A percentile compares a stretch with the other conserved stretches of the same genome.
These are phyloP conservation scores for Erysimum cheiranthoides DNA, from an alignment of 345 rosid genomes.

Conservation along the genomic window DNA sequence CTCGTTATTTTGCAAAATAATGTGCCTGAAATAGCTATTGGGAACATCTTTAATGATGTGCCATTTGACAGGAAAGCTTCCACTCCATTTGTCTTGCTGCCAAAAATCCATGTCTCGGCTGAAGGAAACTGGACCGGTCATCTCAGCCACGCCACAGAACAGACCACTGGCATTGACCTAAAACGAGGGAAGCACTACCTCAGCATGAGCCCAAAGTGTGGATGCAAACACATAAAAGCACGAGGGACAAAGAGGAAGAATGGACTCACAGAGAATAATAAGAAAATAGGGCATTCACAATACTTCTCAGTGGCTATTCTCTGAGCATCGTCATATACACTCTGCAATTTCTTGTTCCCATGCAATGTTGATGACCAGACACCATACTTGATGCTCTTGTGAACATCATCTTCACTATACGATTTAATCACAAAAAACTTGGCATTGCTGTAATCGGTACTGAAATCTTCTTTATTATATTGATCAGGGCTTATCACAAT, in stretches of 20 bases:
- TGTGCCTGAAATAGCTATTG: constrained; percentile 77
- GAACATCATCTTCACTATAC: constrained; percentile 98
- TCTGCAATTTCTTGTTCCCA: constrained; percentile 91
- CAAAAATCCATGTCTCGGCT: constrained; percentile 87
- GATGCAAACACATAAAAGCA: constrained; percentile 13
- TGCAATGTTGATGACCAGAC: constrained; percentile 95
- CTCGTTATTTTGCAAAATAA: constrained; percentile 85
- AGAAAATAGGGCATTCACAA: constrained; percentile 70
- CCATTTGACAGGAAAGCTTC: constrained; percentile 96
- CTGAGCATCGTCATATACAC: constrained; percentile 78
- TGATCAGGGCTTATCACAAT: constrained; percentile 65
- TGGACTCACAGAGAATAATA: constrained; percentile 87
- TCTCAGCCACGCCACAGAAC: constrained; percentile 95
- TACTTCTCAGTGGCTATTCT: constrained; percentile 58
- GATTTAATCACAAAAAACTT: constrained; percentile 93
- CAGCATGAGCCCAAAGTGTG: constrained; percentile 16
- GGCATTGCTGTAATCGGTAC: constrained; percentile 58
- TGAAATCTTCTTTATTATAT: constrained; percentile 77
- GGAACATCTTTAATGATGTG: constrained; percentile 86
- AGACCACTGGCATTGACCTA: constrained; percentile 98
- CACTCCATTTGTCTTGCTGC: constrained; percentile 99
- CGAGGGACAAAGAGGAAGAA: neutral
- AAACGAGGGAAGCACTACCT: constrained; percentile 4
- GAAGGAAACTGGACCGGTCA: constrained; percentile 87
- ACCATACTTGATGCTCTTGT: constrained; percentile 92